Conservation (phyloP, 495 filamentous ascomycete genomes). For the Annulohypoxylon nitens region DNA sequence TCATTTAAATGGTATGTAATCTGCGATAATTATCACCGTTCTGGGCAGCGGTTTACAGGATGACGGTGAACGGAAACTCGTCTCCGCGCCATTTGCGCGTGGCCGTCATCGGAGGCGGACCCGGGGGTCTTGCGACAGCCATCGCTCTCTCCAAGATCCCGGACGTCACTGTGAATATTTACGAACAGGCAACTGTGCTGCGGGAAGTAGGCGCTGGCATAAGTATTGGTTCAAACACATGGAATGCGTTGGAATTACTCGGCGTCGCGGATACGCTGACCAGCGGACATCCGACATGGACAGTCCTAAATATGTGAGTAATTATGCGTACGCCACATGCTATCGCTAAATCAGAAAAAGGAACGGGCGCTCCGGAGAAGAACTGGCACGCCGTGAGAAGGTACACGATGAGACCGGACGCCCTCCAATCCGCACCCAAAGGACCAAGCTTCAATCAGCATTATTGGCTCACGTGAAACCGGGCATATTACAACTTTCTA, state of each 20-base stretch:
- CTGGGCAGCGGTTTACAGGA: slow-evolving; percentile 4
- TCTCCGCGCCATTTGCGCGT: slow-evolving; percentile 35
- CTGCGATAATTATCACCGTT: not conserved
- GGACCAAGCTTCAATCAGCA: slow-evolving; percentile 59
- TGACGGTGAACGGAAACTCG: slow-evolving; percentile 42
- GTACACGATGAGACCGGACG: slow-evolving; percentile 23
- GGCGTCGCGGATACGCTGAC: slow-evolving; percentile 59
- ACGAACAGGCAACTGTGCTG: slow-evolving; percentile 62
- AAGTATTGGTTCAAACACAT: slow-evolving; percentile 56
- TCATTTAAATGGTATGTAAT: not conserved
- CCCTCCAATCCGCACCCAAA: slow-evolving; percentile 51
- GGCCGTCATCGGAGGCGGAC: slow-evolving; percentile 63
- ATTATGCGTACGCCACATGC: not conserved
- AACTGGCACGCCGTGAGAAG: slow-evolving; percentile 44
- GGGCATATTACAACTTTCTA: slow-evolving; percentile 56
- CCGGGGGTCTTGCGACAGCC: slow-evolving; percentile 63
- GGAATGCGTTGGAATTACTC: slow-evolving; percentile 62
- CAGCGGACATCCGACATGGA: slow-evolving; percentile 49
- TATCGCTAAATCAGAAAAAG: slow-evolving; percentile 35
- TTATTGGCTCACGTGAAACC: slow-evolving; percentile 55
- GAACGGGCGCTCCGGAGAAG: slow-evolving; percentile 53
- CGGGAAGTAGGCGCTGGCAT: slow-evolving; percentile 66
- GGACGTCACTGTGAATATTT: slow-evolving; percentile 60
- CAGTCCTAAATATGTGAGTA: slow-evolving; percentile 49
- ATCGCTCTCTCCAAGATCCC: slow-evolving; percentile 63